Conservation (phyloP, 2,329 filamentous ascomycete species). For the Cercospora brassicicola region DNA sequence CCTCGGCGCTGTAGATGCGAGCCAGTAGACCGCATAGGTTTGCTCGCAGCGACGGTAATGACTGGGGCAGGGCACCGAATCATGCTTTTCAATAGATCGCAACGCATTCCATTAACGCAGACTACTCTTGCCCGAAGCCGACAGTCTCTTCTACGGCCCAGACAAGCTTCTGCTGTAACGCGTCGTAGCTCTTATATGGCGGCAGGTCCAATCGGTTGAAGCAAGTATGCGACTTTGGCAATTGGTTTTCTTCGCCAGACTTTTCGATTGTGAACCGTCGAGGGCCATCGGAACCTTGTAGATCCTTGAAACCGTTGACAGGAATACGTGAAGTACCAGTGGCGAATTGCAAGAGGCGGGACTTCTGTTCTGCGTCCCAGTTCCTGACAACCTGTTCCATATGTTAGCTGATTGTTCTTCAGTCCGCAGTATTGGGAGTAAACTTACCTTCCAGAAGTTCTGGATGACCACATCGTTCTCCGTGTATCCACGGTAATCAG, state of each 20-base stretch:
- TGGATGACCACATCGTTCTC: slow-evolving; percentile 96
- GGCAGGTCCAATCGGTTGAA: slow-evolving; percentile 97
- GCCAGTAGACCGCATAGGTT: neutral
- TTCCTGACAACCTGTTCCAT: slow-evolving; percentile 68
- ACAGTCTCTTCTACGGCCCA: slow-evolving; percentile 98
- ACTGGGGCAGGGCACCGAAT: neutral
- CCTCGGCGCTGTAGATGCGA: neutral
- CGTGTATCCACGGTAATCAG: slow-evolving; percentile 97
- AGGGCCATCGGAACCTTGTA: slow-evolving; percentile 94
- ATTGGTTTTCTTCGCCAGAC: slow-evolving; percentile 81
- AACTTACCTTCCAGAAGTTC: slow-evolving; percentile 86
- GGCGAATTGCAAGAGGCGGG: slow-evolving; percentile 89
- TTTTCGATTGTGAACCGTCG: slow-evolving; percentile 97
- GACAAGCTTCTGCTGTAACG: slow-evolving; percentile 83
- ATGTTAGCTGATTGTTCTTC: slow-evolving; percentile 23
- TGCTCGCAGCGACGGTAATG: neutral
- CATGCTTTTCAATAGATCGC: neutral
- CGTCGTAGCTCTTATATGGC: slow-evolving; percentile 85
- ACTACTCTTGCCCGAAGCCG: slow-evolving; percentile 97
- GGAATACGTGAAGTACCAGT: slow-evolving; percentile 97
- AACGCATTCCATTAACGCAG: neutral
- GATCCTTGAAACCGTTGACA: slow-evolving; percentile 98
- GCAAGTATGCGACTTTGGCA: slow-evolving; percentile 97
- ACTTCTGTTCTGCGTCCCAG: slow-evolving; percentile 99
- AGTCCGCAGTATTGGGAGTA: neutral